These are phyloP conservation scores for Rhynchosporium agropyri DNA, from an alignment of 2,329 filamentous ascomycete species.

Conservation along the genomic window DNA sequence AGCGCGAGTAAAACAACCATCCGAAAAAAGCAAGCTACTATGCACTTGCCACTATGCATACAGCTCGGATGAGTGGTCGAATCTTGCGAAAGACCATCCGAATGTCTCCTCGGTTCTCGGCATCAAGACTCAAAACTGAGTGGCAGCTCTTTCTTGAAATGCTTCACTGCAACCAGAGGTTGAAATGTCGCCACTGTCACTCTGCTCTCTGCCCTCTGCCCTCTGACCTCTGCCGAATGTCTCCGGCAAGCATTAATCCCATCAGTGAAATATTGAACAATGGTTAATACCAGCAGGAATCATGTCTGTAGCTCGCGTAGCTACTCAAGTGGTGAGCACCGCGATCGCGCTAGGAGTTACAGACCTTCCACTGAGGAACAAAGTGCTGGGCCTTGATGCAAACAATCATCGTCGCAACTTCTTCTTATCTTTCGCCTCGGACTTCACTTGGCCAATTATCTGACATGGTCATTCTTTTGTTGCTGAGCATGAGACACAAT, in stretches of 20 bases:
- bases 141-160: not conserved
- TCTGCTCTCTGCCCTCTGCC: not conserved
- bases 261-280: too few relatives aligned
- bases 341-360: slow-evolving; percentile 24
- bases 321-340: slow-evolving; percentile 16
- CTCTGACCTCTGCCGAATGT: too few relatives aligned
- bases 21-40: too few relatives aligned
- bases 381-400: slow-evolving; percentile 4
- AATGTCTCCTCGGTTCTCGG: not conserved
- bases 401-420: too few relatives aligned
- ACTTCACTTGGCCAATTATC: not conserved
- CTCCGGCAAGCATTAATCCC: too few relatives aligned
- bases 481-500: not conserved
- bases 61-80: not conserved
- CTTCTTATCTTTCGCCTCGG: not conserved
- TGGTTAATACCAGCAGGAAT: too few relatives aligned
- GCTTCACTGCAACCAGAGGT: not conserved
- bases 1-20: not conserved
- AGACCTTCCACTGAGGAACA: slow-evolving; percentile 15
- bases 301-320: too few relatives aligned
- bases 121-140: not conserved
- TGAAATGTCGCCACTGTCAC: slow-evolving; percentile 14
- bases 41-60: too few relatives aligned
- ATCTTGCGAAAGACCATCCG: not conserved
- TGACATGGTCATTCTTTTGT: not conserved